Conservation (phyloP, 2,329 filamentous ascomycete species). For the Monosporascus sp. region DNA sequence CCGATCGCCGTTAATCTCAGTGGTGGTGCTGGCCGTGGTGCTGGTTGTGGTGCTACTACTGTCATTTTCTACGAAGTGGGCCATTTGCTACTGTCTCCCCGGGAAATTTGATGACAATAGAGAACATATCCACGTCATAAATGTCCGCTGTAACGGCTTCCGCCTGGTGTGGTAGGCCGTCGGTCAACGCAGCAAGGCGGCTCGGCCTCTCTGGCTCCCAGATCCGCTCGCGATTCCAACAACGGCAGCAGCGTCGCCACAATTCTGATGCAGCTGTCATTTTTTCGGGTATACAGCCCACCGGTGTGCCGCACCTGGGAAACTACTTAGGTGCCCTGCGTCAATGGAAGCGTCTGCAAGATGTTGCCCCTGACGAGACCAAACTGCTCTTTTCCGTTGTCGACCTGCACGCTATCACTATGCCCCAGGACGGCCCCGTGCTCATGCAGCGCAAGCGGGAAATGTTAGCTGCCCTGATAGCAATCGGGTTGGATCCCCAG, state of each 20-base stretch:
- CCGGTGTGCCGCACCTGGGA: constrained; percentile 86
- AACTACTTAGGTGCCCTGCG: constrained; percentile 90
- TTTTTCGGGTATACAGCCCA: constrained; percentile 97
- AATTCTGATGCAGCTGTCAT: constrained; percentile 41
- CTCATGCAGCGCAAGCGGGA: constrained; percentile 65
- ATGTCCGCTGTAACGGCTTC: not conserved
- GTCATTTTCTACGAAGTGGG: not conserved
- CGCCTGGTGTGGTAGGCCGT: not conserved
- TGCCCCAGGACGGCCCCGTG: constrained; percentile 58
- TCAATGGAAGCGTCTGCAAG: constrained; percentile 80
- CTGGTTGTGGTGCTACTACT: too few relatives aligned
- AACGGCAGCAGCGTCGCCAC: not conserved
- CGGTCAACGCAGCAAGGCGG: not conserved
- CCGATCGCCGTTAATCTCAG: too few relatives aligned
- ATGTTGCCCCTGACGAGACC: constrained; percentile 49
- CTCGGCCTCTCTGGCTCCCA: not conserved
- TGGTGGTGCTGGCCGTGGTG: too few relatives aligned
- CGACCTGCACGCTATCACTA: constrained; percentile 88
- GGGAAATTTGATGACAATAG: not conserved
- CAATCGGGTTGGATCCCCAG: constrained; percentile 76
- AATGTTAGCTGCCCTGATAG: constrained; percentile 73
- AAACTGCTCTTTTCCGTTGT: constrained; percentile 81
- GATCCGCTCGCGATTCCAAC: not conserved
- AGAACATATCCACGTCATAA: not conserved
- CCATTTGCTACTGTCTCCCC: not conserved